Percentiles rank a stretch among this genome's conserved stretches.
Evolutionary conservation across 306 rosid genomes (phyloP).

Genomic region (Dalbergia cochinchinensis): DNA sequence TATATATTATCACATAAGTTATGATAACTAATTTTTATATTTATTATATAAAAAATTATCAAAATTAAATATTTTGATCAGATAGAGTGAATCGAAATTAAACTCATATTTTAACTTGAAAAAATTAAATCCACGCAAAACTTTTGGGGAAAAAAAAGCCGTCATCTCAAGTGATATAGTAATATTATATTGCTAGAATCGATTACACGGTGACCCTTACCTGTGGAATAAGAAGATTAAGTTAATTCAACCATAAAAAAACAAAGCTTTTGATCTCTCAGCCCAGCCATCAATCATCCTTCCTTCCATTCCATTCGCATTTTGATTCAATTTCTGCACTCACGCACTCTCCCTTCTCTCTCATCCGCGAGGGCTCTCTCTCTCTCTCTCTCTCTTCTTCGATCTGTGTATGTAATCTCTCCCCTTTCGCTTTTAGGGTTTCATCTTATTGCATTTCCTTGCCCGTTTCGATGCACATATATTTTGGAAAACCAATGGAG

Average conservation of each 20-base stretch:
- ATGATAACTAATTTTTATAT: no score
- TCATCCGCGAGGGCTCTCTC: conserved; percentile 5
- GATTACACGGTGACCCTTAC: neutral
- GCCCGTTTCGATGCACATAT: conserved; percentile 6
- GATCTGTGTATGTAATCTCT: conserved; percentile 3
- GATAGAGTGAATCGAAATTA: no score
- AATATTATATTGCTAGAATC: no score
- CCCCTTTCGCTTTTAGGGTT: conserved; percentile 39
- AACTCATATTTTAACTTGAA: no score
- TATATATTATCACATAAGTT: no score
- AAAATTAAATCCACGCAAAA: no score
- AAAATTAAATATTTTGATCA: no score
- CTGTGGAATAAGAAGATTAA: neutral
- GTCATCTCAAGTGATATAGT: no score
- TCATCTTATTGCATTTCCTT: neutral
- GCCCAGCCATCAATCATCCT: neutral
- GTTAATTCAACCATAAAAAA: no score
- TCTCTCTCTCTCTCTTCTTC: conserved; percentile 17
- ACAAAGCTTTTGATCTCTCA: neutral
- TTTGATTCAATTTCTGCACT: neutral
- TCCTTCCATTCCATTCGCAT: neutral
- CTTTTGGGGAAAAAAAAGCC: no score
- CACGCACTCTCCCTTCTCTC: neutral
- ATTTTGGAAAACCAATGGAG: neutral
- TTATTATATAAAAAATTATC: no score